Base-by-base conservation (phyloP, 306 rosid genomes). In the Trifolium pratense region DNA sequence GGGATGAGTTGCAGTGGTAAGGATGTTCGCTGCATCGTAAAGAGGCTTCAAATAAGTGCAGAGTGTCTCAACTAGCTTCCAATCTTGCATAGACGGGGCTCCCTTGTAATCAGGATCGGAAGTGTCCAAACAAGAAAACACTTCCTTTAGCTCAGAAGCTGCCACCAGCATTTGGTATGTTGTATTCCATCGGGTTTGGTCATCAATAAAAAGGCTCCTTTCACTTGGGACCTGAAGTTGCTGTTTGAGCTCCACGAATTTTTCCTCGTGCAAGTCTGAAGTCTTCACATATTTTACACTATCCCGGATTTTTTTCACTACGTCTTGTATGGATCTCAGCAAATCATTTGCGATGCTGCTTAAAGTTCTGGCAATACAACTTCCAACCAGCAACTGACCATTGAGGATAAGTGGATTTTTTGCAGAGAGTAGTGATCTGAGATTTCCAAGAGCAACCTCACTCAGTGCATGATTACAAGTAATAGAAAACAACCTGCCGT, bases 211-310 rank as follows among this genome's bases (percentile, higher is more conserved):
- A 56, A 94, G 84, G 74, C 62, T 87, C 84, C 83, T 84, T 72
- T 90, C 96, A 68, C 95, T 89, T 16, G 97, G 97, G 36, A 94
- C 95, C 85, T 87, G 97, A 77, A 91, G 97, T 49, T 89, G 95
- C 73, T 85, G 86, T 81, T 87, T 91, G 63, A 94, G 89, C 74
- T 88, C 92, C 29, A 88, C 67, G 79, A 91, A 94, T 58, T 88
- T 91, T 23, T 91, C 97, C 78, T 88, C 96, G 3, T 89, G 97
- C 56, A 90, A 87, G 57, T 91, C 91, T 10, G 99, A 89, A 26
- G 95, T 89, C 82, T 90, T 94, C 70, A 94, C 96, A 78, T 87
- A 91, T 84, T 91, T 94, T 0, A 91, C 97, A 67, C 91, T 89
- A 55, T 86, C 87, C 53, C 91, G 84, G 76, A 94, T 85, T 86